Conservation (phyloP, 2,329 filamentous ascomycete species). For the Cladosporium sphaerospermum region DNA sequence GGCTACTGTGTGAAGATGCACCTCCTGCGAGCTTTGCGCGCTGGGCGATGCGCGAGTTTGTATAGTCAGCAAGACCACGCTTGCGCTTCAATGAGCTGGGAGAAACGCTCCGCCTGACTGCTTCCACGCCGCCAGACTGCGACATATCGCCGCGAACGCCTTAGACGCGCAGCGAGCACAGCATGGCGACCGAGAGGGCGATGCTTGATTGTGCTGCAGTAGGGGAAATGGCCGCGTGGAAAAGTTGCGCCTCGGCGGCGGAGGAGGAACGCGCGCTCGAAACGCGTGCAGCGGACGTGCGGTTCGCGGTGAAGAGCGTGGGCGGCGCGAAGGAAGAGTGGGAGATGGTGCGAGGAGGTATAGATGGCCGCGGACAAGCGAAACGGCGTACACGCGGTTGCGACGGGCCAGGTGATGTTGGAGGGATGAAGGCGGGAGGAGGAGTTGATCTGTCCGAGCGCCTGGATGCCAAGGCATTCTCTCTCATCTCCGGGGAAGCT, state of each 20-base stretch:
- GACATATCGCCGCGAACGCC: slow-evolving; percentile 24
- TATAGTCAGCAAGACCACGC: slow-evolving; percentile 12
- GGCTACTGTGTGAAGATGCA: slow-evolving; percentile 1
- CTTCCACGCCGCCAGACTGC: slow-evolving; percentile 22
- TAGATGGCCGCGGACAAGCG: not conserved
- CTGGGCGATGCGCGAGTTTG: slow-evolving; percentile 9
- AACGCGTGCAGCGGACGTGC: slow-evolving; percentile 4
- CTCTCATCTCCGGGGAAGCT: no score
- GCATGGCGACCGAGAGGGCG: slow-evolving; percentile 6
- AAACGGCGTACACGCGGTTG: not conserved
- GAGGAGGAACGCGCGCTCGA: not conserved
- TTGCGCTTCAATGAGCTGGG: slow-evolving; percentile 27
- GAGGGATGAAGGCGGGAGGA: slow-evolving; percentile 1
- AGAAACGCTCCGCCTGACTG: slow-evolving; percentile 17
- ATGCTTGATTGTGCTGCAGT: not conserved
- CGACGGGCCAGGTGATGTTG: not conserved
- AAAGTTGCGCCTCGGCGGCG: slow-evolving; percentile 8
- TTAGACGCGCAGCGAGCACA: slow-evolving; percentile 8
- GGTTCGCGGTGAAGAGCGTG: not conserved
- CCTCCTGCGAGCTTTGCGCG: slow-evolving; percentile 11
- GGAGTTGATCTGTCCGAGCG: not conserved
- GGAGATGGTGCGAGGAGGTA: not conserved
- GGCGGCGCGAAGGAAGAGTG: not conserved
- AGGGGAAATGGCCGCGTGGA: not conserved
- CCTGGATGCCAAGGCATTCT: not conserved